Evolutionary conservation across 1,139 yeast species (phyloP).

Genomic region (Zygoascus sp.): DNA sequence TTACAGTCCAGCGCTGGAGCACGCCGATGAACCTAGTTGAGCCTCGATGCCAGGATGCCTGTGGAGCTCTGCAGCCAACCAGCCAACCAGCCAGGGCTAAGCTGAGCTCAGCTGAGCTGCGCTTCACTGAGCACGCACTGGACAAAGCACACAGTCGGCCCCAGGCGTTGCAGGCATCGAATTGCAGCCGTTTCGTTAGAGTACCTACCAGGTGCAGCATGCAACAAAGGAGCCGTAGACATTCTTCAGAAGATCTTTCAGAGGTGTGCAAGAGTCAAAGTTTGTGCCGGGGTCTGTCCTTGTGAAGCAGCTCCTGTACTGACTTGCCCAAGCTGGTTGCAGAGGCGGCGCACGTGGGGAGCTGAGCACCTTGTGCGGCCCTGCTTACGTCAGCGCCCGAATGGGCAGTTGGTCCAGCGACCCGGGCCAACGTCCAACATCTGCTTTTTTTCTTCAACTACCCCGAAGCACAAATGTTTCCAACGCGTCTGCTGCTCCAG

Average conservation of each 20-base stretch:
- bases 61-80: background rate
- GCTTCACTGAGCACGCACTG: too few relatives aligned
- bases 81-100: background rate
- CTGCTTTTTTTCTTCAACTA: too few relatives aligned
- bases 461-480: background rate
- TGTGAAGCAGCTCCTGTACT: background rate
- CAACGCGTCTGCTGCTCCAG: conserved; percentile 1
- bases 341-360: conserved; percentile 1
- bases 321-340: conserved; percentile 3
- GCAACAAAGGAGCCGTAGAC: conserved; percentile 62
- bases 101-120: background rate
- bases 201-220: conserved; percentile 52
- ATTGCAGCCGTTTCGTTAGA: background rate
- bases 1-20: too few relatives aligned
- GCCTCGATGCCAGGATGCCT: too few relatives aligned
- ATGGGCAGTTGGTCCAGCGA: too few relatives aligned
- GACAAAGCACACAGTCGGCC: too few relatives aligned
- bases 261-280: background rate
- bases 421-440: too few relatives aligned
- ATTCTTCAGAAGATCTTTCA: conserved; percentile 25
- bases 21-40: too few relatives aligned
- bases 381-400: too few relatives aligned
- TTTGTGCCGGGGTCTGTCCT: conserved; percentile 1
- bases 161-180: background rate
- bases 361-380: background rate